Percentiles rank a stretch among this genome's conserved stretches.
Evolutionary conservation across 1,284 basidiomycete species (phyloP).

Genomic region (Pseudozyma pruni): DNA sequence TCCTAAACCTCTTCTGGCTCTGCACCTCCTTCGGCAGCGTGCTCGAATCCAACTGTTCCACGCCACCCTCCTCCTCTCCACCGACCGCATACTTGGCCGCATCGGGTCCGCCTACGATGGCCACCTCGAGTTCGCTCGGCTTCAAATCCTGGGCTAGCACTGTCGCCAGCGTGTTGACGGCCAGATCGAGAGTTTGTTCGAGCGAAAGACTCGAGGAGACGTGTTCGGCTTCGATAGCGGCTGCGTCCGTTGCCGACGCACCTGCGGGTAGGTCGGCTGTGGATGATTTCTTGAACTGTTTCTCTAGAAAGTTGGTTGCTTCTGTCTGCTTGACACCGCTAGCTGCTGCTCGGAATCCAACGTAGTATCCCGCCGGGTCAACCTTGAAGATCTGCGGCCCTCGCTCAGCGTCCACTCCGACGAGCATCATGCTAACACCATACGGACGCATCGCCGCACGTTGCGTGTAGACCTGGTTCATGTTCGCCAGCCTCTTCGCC

Average conservation of each 20-base stretch:
- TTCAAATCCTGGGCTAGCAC: slow-evolving; percentile 95
- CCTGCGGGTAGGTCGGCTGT: slow-evolving; percentile 10
- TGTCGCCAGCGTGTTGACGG: slow-evolving; percentile 93
- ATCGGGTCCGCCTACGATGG: slow-evolving; percentile 67
- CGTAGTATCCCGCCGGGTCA: slow-evolving; percentile 97
- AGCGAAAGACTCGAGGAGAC: slow-evolving; percentile 41
- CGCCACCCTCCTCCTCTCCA: slow-evolving; percentile 5
- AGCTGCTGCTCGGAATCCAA: slow-evolving; percentile 96
- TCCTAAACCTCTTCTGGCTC: slow-evolving; percentile 58
- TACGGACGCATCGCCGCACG: slow-evolving; percentile 96
- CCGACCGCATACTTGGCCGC: slow-evolving; percentile 23
- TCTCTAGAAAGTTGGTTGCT: slow-evolving; percentile 94
- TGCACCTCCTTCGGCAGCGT: slow-evolving; percentile 42
- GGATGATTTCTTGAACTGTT: slow-evolving; percentile 93
- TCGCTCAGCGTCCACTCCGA: slow-evolving; percentile 88
- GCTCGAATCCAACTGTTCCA: slow-evolving; percentile 22
- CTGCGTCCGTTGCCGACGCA: slow-evolving; percentile 48
- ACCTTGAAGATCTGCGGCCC: slow-evolving; percentile 94
- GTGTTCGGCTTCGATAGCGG: slow-evolving; percentile 51
- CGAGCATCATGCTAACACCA: slow-evolving; percentile 95
- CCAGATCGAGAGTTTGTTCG: slow-evolving; percentile 75
- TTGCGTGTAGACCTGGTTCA: slow-evolving; percentile 99
- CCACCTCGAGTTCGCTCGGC: slow-evolving; percentile 72
- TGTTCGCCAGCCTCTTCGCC: slow-evolving; percentile 92
- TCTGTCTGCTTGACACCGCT: slow-evolving; percentile 98